Conservation (phyloP, 2,329 filamentous ascomycete species). For the Phialocephala subalpina region DNA sequence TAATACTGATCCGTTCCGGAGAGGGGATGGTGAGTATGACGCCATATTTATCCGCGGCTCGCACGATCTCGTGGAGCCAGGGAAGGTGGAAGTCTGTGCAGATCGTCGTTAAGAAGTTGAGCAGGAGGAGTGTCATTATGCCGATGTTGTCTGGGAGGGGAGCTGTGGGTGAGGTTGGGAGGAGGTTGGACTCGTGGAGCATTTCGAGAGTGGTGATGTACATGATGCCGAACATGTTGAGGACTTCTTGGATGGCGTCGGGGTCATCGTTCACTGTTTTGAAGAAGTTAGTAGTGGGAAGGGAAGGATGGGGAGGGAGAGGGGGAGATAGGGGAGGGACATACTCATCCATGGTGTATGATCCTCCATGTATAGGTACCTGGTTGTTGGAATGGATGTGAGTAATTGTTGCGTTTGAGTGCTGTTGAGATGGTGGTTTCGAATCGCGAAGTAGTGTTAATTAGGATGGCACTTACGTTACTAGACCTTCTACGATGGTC, state of each 20-base stretch:
- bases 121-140: not conserved
- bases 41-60: not conserved
- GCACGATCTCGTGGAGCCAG: not conserved
- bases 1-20: not conserved
- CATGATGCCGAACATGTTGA: not conserved
- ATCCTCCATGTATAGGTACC: constrained; percentile 5
- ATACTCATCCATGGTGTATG: constrained; percentile 24
- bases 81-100: not conserved
- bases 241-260: not conserved
- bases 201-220: constrained; percentile 5
- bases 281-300: not conserved
- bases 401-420: not conserved
- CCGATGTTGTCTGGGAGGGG: not conserved
- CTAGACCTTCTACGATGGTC: constrained; percentile 24
- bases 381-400: not conserved
- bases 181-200: not conserved
- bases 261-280: constrained; percentile 1
- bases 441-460: not conserved
- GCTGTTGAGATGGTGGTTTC: not conserved
- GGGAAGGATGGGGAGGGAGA: not conserved
- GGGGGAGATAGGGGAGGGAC: not conserved
- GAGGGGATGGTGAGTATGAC: not conserved
- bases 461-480: not conserved
- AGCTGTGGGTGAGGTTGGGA: not conserved
- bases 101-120: not conserved